Evolutionary conservation across 495 filamentous ascomycete genomes (phyloP).

Genomic region (Pseudomonodictys pantanalensis): DNA sequence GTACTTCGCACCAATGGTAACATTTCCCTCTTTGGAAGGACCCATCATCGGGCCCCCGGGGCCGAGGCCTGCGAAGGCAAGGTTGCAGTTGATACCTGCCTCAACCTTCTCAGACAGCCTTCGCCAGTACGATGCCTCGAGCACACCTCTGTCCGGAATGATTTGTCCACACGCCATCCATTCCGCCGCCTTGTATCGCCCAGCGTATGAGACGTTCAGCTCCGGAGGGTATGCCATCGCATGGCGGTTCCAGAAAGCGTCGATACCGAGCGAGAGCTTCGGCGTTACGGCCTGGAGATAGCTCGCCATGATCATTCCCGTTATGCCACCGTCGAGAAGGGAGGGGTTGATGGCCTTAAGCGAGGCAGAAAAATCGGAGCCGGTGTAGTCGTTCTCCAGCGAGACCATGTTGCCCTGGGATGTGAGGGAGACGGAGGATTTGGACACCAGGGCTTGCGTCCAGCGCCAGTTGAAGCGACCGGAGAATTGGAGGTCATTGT

Average conservation of each 20-base stretch:
- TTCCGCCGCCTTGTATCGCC: constrained; percentile 80
- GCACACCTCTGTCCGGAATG: constrained; percentile 73
- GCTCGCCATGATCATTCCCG: constrained; percentile 90
- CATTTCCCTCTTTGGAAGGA: constrained; percentile 76
- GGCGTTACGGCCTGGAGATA: constrained; percentile 93
- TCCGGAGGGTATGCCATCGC: constrained; percentile 76
- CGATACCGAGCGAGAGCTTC: constrained; percentile 80
- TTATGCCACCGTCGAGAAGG: constrained; percentile 81
- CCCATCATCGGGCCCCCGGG: constrained; percentile 47
- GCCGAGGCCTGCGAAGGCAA: constrained; percentile 70
- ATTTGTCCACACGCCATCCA: constrained; percentile 89
- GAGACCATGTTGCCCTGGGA: constrained; percentile 75
- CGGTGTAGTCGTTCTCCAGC: constrained; percentile 90
- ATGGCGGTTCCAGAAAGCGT: constrained; percentile 88
- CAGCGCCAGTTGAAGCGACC: constrained; percentile 89
- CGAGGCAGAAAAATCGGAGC: constrained; percentile 85
- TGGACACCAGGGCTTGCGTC: constrained; percentile 70
- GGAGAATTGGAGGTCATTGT: constrained; percentile 79
- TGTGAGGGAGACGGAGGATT: constrained; percentile 78
- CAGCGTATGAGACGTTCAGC: constrained; percentile 80
- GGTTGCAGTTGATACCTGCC: constrained; percentile 90
- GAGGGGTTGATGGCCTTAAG: constrained; percentile 94
- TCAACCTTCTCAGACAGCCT: constrained; percentile 92
- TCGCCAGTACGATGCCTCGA: constrained; percentile 89
- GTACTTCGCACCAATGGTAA: constrained; percentile 93